Evolutionary conservation across 805 yeast species (phyloP), one percentile per base, ranked within the genome.

Genomic region (Starmerella bombicola): DNA sequence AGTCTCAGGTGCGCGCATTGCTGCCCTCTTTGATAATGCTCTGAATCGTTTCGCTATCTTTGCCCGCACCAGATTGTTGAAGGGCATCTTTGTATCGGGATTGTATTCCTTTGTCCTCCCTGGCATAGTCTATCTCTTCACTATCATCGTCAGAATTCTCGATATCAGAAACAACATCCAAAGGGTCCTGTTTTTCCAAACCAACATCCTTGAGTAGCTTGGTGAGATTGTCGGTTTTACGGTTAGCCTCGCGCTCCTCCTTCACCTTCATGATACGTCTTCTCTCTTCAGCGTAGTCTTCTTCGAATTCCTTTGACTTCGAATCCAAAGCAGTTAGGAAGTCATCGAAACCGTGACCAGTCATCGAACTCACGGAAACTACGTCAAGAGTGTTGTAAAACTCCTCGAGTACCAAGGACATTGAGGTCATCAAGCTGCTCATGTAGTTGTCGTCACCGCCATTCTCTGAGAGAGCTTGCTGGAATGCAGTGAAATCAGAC

Each of bases 321-420:
- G 72, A 70, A 53, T 83, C 93, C 4, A 91, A 91, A 1, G 83
- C 80, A n/a, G 64, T 67, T 54, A 88, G 58, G 55, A 91, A 88
- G 18, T 85, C 94, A 56, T 85, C 95, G 57, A 91, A 82, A 0
- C 99, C 99, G 3, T 70, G 79, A 15, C 98, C 99, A 0, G 97
- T 86, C 55, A 75, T 80, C 33, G 96, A 76, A 33, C 95, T 83
- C 12, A 85, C 94, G n/a, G 83, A 78, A 33, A 81, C 94, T 46
- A 86, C 82, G 57, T 91, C 97, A 47, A 91, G 65, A 43, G 86
- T 86, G 1, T 93, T 78, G 58, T 91, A 91, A 54, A 91, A 91
- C 59, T 91, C 98, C 57, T 91, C 99, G 42, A 91, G 67, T 84
- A 91, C 85, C 51, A 91, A 68, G 25, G 94, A 80, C 95, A 91